phyloP scores from a whole-genome alignment of 208 protist species.

The Wallacemonas sp. region DNA sequence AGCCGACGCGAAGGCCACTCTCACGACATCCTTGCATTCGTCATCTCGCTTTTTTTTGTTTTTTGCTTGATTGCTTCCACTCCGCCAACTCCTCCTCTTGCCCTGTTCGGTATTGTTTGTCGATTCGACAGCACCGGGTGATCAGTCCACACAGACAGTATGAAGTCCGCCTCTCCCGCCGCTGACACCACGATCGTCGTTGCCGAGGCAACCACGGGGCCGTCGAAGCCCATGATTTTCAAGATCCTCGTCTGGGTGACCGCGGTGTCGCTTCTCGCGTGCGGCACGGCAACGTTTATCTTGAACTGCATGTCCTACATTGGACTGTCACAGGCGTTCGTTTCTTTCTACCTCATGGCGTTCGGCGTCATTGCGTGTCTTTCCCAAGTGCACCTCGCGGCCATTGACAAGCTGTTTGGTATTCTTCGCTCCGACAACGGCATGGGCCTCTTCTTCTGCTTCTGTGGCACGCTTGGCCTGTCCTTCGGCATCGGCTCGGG shows the following conservation, averaged over 20 bases:
- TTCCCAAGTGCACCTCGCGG: slow-evolving; percentile 30
- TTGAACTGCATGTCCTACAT: slow-evolving; percentile 29
- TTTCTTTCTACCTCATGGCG: slow-evolving; percentile 39
- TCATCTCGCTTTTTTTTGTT: no score
- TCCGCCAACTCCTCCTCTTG: not conserved
- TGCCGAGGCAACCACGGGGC: slow-evolving; percentile 15
- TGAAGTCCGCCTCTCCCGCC: not conserved
- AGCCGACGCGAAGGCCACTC: not conserved
- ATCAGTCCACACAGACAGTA: no score
- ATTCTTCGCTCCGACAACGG: slow-evolving; percentile 40
- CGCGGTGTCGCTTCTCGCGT: slow-evolving; percentile 32
- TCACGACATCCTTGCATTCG: not conserved
- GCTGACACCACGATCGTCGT: not conserved
- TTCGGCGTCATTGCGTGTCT: slow-evolving; percentile 39
- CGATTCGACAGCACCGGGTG: no score
- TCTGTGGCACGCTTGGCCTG: slow-evolving; percentile 54
- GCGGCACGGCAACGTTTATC: slow-evolving; percentile 39
- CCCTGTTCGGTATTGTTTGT: no score
- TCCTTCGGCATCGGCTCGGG: slow-evolving; percentile 36
- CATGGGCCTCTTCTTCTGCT: slow-evolving; percentile 44
- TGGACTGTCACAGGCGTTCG: slow-evolving; percentile 28
- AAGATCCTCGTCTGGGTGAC: slow-evolving; percentile 37
- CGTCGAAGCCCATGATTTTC: slow-evolving; percentile 16
- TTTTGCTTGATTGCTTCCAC: not conserved
- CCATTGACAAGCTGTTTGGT: slow-evolving; percentile 33